These are phyloP conservation scores for Clathrospora elynae DNA, from an alignment of 2,329 filamentous ascomycete genomes.

Conservation along the genomic window DNA sequence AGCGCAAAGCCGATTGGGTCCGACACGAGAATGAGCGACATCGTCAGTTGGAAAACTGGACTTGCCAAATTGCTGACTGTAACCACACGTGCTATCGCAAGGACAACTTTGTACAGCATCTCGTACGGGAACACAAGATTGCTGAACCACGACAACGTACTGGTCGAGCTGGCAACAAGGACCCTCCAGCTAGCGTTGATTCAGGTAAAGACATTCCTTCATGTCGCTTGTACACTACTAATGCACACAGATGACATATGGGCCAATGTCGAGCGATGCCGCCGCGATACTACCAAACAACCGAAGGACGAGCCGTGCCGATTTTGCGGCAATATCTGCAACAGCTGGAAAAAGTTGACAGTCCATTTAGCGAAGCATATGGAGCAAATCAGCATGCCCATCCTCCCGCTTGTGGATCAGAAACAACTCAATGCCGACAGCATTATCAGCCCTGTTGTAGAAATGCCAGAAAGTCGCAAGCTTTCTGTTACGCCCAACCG, in stretches of 20 bases:
- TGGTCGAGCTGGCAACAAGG: constrained; percentile 55
- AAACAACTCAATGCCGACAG: constrained; percentile 47
- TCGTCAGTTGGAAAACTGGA: constrained; percentile 89
- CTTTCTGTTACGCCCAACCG: constrained; percentile 35
- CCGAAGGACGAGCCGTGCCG: constrained; percentile 80
- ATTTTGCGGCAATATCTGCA: constrained; percentile 82
- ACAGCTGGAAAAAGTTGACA: constrained; percentile 89
- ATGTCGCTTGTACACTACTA: constrained; percentile 7
- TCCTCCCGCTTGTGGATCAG: constrained; percentile 59
- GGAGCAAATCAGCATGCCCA: constrained; percentile 86
- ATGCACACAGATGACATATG: constrained; percentile 65
- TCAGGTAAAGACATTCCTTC: constrained; percentile 26
- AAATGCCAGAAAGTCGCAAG: constrained; percentile 43
- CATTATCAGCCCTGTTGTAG: constrained; percentile 47
- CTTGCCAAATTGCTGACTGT: constrained; percentile 80
- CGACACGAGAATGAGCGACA: constrained; percentile 92
- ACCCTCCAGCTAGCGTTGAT: constrained; percentile 31
- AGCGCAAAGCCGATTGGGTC: constrained; percentile 94
- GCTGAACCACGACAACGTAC: constrained; percentile 77
- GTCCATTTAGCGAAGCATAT: constrained; percentile 95
- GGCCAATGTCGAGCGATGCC: constrained; percentile 78
- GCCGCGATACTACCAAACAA: constrained; percentile 66
- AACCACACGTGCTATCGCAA: constrained; percentile 82
- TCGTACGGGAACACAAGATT: constrained; percentile 89
- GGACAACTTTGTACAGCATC: constrained; percentile 91